Base-by-base conservation (phyloP, 306 rosid genomes). In the Senna tora region DNA sequence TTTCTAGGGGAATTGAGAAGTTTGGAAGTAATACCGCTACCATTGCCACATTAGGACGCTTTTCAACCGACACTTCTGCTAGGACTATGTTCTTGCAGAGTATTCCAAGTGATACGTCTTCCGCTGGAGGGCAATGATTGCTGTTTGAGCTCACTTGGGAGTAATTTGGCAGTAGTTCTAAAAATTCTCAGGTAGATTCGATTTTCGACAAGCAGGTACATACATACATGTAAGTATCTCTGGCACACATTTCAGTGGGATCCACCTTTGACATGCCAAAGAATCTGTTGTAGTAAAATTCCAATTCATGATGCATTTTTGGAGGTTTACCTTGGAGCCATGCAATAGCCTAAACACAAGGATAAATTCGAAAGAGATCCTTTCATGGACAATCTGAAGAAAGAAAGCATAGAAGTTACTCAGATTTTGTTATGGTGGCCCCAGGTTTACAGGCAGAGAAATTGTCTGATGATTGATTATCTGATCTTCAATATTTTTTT, bases 1-100 rank as follows among this genome's bases (percentile, higher is more conserved):
- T 95, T 54, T 89, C 97, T 4, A 74, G 99, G 78, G 99, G 97
- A 77, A 89, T 95, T 22, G 96, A 91, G 84, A 95, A 95, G 81
- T 81, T 88, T 19, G 97, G 97, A 81, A 86, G 99, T 73, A 89
- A 81, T 53, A 95, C 99, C 1, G 93, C 99, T 19, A 95, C 99
- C 2, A 84, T 95, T 7, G 99, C 97, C 11, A 81, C 75, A 22
- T 71, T 95, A 64, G 99, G 99, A 69, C 81, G 70, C 5, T 95
- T 86, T 76, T 84, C 92, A 9, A 82, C 96, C 0, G 88, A 91
- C 53, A 54, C 85, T 16, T 36, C 79, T 12, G 73, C 78, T 12
- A 88, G 96, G 82, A 83, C 90, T 20, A 67, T 52, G 71, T 95
- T 95, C 75, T 87, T 95, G 89, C 88, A 89, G 88, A 65, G 87